phyloP scores from a whole-genome alignment of 768 basidiomycete species.

The Mycena floridula region DNA sequence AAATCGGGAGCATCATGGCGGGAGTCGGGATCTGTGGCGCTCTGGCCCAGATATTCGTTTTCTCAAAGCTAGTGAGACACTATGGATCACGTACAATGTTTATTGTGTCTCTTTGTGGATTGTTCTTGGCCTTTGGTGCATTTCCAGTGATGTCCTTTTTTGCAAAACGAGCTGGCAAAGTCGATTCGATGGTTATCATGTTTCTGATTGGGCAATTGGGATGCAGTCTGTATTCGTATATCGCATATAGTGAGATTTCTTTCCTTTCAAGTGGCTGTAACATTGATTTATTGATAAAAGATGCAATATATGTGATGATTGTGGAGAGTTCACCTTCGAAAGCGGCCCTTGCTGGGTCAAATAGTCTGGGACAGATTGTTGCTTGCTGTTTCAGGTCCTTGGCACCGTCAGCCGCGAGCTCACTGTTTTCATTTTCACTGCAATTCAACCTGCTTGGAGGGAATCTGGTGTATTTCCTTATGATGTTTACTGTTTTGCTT shows the following conservation, averaged over 20 bases:
- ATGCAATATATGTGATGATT: slow-evolving; percentile 37
- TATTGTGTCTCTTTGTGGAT: slow-evolving; percentile 19
- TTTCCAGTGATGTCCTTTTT: slow-evolving; percentile 31
- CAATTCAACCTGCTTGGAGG: slow-evolving; percentile 39
- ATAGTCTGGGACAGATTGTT: slow-evolving; percentile 51
- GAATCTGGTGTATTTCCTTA: slow-evolving; percentile 33
- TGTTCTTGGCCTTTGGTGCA: slow-evolving; percentile 3
- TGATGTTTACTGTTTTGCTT: slow-evolving; percentile 11
- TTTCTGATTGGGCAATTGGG: slow-evolving; percentile 27
- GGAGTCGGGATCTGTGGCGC: slow-evolving; percentile 47
- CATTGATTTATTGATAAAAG: slow-evolving; percentile 26
- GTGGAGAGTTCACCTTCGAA: slow-evolving; percentile 36
- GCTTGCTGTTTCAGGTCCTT: slow-evolving; percentile 42
- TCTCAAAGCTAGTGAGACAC: slow-evolving; percentile 42
- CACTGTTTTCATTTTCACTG: slow-evolving; percentile 49
- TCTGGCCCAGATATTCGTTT: slow-evolving; percentile 44
- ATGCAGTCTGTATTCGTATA: slow-evolving; percentile 19
- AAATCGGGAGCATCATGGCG: slow-evolving; percentile 44
- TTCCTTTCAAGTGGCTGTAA: slow-evolving; percentile 9
- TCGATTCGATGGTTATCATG: slow-evolving; percentile 24
- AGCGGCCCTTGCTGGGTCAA: slow-evolving; percentile 42
- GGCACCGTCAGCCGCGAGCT: slow-evolving; percentile 48
- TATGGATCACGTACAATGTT: slow-evolving; percentile 52
- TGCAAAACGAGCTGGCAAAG: slow-evolving; percentile 24
- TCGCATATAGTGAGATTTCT: slow-evolving; percentile 29